Conservation (phyloP, 2,329 filamentous ascomycete species). For the Aureobasidium sp. region DNA sequence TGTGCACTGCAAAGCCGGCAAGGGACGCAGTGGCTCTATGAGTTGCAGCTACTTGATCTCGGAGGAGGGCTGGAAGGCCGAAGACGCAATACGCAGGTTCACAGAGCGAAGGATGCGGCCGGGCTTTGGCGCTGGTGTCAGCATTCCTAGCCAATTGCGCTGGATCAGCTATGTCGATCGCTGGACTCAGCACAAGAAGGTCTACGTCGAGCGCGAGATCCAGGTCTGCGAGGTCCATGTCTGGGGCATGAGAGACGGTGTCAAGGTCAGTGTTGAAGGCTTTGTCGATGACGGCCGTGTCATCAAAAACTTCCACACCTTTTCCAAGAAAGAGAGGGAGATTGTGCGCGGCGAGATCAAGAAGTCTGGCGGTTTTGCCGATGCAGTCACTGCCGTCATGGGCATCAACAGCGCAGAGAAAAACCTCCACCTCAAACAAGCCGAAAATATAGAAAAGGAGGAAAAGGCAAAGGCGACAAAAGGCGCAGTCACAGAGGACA, state of each 20-base stretch:
- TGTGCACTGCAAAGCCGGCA: conserved; percentile 95
- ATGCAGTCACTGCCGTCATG: conserved; percentile 39
- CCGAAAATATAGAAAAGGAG: conserved; percentile 3
- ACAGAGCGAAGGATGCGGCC: conserved; percentile 84
- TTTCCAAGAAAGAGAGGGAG: conserved; percentile 62
- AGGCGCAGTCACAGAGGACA: conserved; percentile 14
- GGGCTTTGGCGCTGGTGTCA: conserved; percentile 80
- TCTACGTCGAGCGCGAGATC: conserved; percentile 72
- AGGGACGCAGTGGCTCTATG: conserved; percentile 83
- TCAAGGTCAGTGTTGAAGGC: conserved; percentile 78
- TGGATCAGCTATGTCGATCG: conserved; percentile 84
- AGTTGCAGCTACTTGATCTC: conserved; percentile 85
- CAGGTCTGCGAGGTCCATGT: conserved; percentile 85
- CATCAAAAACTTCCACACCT: conserved; percentile 77
- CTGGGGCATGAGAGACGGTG: conserved; percentile 79
- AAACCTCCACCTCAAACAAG: conserved; percentile 19
- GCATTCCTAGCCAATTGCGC: conserved; percentile 83
- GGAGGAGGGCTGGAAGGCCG: conserved; percentile 63
- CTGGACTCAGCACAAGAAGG: conserved; percentile 69
- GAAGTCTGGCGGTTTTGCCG: conserved; percentile 33
- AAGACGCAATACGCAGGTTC: conserved; percentile 57
- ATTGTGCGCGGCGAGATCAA: conserved; percentile 51
- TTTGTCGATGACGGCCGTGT: conserved; percentile 82
- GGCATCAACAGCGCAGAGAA: conserved; percentile 12
- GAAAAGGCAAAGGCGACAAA: neutral